Percentiles rank a stretch among this genome's conserved stretches.
phyloP scores from a whole-genome alignment of 257 asterid genomes.

The Solanum sejunctum region DNA sequence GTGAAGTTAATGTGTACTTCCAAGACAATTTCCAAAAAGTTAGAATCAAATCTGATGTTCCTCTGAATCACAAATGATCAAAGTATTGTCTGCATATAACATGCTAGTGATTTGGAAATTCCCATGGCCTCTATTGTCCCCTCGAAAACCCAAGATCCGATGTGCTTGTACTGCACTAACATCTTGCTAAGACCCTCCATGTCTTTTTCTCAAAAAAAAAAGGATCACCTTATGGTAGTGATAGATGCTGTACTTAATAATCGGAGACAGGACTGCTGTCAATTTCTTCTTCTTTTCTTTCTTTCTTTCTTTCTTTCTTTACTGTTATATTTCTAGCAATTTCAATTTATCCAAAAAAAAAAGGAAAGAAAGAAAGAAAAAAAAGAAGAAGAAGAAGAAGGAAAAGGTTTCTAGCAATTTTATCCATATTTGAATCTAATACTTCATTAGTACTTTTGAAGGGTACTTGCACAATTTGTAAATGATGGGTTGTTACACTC shows the following conservation, averaged over 20 bases:
- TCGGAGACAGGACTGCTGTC: not conserved
- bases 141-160: not conserved
- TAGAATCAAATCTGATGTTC: not conserved
- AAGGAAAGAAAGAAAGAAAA: not conserved
- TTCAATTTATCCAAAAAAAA: not conserved
- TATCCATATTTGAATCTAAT: not conserved
- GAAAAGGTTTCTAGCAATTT: not conserved
- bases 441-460: not conserved
- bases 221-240: not conserved
- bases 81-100: not conserved
- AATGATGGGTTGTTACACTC: not conserved
- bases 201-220: not conserved
- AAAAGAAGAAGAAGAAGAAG: not conserved
- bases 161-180: not conserved
- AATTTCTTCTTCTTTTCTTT: not conserved
- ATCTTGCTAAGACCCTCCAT: not conserved
- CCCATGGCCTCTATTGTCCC: not conserved
- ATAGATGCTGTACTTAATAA: not conserved
- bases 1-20: not conserved
- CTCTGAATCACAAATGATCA: not conserved
- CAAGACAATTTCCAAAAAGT: not conserved
- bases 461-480: not conserved
- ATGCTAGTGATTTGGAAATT: not conserved
- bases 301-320: not conserved
- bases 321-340: not conserved